Evolutionary conservation across 1,284 basidiomycete genomes (phyloP).

Genomic region (Microbotryum violaceum): DNA sequence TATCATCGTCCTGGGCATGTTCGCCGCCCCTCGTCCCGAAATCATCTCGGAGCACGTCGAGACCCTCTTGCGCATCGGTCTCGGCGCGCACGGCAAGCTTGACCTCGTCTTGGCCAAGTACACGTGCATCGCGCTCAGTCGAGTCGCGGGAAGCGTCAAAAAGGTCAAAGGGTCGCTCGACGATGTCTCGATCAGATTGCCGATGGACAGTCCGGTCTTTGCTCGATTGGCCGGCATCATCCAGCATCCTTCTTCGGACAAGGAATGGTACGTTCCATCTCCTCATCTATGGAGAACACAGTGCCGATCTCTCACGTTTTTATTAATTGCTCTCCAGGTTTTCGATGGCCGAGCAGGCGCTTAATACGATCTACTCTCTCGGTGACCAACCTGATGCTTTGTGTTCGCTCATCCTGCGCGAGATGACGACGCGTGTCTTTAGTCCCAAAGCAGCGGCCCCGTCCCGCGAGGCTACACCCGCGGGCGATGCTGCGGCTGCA

Average conservation of each 20-base stretch:
- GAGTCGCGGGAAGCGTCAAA: slow-evolving; percentile 88
- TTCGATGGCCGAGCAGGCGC: slow-evolving; percentile 87
- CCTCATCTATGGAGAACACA: slow-evolving; percentile 15
- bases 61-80: slow-evolving; percentile 74
- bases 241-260: slow-evolving; percentile 66
- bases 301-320: slow-evolving; percentile 11
- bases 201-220: slow-evolving; percentile 85
- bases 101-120: slow-evolving; percentile 87
- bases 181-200: slow-evolving; percentile 77
- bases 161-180: slow-evolving; percentile 92
- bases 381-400: slow-evolving; percentile 87
- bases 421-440: slow-evolving; percentile 68
- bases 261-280: slow-evolving; percentile 57
- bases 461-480: slow-evolving; percentile 1
- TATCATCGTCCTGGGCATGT: slow-evolving; percentile 91
- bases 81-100: slow-evolving; percentile 76
- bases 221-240: slow-evolving; percentile 69
- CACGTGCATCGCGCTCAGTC: slow-evolving; percentile 85
- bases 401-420: slow-evolving; percentile 73
- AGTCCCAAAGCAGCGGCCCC: slow-evolving; percentile 29
- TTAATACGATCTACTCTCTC: slow-evolving; percentile 91
- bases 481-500: slow-evolving; percentile 10
- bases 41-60: slow-evolving; percentile 86
- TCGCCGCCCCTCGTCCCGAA: slow-evolving; percentile 73
- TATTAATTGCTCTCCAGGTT: slow-evolving; percentile 50